Evolutionary conservation across 2,329 filamentous ascomycete genomes (phyloP).

Genomic region (Xylaria sp.): DNA sequence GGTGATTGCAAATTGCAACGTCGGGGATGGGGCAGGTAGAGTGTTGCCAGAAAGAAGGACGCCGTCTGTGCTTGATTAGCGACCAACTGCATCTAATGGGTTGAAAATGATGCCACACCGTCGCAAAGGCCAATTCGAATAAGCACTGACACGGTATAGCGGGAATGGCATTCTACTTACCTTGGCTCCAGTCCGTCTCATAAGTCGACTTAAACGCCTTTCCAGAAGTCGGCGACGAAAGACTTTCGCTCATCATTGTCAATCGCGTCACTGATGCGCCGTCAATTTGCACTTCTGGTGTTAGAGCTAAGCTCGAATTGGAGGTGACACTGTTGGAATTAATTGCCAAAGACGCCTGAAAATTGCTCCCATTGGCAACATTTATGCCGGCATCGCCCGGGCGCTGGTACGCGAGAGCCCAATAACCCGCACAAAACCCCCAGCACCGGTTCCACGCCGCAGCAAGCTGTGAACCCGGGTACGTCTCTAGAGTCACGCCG

Average conservation of each 20-base stretch:
- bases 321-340: constrained; percentile 34
- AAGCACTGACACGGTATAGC: background rate
- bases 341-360: constrained; percentile 39
- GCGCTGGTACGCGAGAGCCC: constrained; percentile 45
- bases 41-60: background rate
- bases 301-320: constrained; percentile 41
- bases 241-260: constrained; percentile 38
- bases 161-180: constrained; percentile 2
- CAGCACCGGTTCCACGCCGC: constrained; percentile 43
- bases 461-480: constrained; percentile 43
- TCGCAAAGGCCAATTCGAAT: no score
- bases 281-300: constrained; percentile 35
- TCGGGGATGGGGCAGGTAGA: constrained; percentile 10
- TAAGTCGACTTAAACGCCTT: constrained; percentile 30
- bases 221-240: constrained; percentile 33
- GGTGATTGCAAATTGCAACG: constrained; percentile 20
- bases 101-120: no score
- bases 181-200: constrained; percentile 2
- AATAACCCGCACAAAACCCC: constrained; percentile 34
- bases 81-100: no score
- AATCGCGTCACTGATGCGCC: constrained; percentile 26
- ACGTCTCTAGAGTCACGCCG: constrained; percentile 35
- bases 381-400: constrained; percentile 42
- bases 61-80: constrained; percentile 7
- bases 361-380: constrained; percentile 43